Base-by-base conservation (phyloP, 345 rosid species). In the Atalantia buxifolia region DNA sequence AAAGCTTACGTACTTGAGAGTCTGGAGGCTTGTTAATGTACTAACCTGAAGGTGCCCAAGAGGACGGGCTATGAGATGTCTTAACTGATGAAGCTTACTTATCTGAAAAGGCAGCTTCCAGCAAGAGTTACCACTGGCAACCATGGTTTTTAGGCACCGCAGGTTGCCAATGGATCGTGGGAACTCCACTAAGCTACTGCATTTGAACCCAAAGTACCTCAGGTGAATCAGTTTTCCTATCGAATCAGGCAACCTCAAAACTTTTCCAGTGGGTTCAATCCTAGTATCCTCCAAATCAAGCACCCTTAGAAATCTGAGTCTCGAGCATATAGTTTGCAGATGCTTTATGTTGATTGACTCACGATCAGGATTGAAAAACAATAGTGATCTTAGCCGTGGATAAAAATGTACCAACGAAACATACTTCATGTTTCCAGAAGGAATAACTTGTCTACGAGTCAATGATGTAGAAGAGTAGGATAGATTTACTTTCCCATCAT, bases 251-350 rank as follows among this genome's bases (percentile, higher is more conserved):
- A 81, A 77, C 30, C 75, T 74, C 67, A 76, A 42, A 27, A 24
- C 59, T 6, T 69, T 25, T 16, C 72, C 59, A 13, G 24, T 25
- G 73, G 22, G 36, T 48, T 69, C 36, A 69, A 48, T 69, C 16
- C 73, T 45, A 14, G 73, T 72, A 28, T 77, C 80, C 78, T 83
- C 83, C 76, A 76, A 65, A 35, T 83, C 83, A 13, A 83, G 16
- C 57, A 74, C 40, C 50, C 85, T 76, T 1, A 79, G 74, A 16
- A 75, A 28, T 59, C 65, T 82, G 35, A 75, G 21, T 4, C 9
- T 65, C 16, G 36, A 45, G 27, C 33, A 69, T 45, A 69, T 0
- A 25, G 19, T 62, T 16, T 62, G 70, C 79, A 61, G 33, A 61
- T 75, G 59, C 36, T 45, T 69, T 27, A 27, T 0, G 8, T 0